Conservation (phyloP, 225 moss, liverwort and hornwort genomes). For the Pleurozium schreberi region DNA sequence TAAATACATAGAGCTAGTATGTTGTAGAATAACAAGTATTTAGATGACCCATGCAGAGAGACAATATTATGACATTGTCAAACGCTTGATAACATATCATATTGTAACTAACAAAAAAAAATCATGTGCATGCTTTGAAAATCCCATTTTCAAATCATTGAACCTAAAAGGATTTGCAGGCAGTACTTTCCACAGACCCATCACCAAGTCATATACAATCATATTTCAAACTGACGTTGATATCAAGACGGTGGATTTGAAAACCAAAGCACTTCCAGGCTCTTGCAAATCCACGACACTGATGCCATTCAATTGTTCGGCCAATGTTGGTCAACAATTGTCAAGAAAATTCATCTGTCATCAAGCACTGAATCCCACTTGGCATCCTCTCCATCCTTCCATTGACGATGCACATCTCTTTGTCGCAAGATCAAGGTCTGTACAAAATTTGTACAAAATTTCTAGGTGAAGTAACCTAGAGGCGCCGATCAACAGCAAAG, state of each 20-base stretch:
- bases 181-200: background rate
- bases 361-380: background rate
- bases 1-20: too few relatives aligned
- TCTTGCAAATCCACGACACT: background rate
- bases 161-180: background rate
- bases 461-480: background rate
- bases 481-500: background rate
- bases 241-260: background rate
- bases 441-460: conserved; percentile 15
- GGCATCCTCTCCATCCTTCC: background rate
- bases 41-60: too few relatives aligned
- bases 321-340: background rate
- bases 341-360: background rate
- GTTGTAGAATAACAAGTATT: too few relatives aligned
- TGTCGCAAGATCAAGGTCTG: background rate
- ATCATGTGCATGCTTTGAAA: background rate
- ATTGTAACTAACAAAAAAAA: too few relatives aligned
- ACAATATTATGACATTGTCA: too few relatives aligned
- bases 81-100: too few relatives aligned
- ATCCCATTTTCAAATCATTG: background rate
- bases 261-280: background rate
- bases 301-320: background rate
- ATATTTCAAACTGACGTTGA: background rate
- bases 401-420: background rate
- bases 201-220: background rate